These are phyloP conservation scores for Pleurozium schreberi DNA, from an alignment of 225 moss, liverwort and hornwort genomes.

Conservation along the genomic window DNA sequence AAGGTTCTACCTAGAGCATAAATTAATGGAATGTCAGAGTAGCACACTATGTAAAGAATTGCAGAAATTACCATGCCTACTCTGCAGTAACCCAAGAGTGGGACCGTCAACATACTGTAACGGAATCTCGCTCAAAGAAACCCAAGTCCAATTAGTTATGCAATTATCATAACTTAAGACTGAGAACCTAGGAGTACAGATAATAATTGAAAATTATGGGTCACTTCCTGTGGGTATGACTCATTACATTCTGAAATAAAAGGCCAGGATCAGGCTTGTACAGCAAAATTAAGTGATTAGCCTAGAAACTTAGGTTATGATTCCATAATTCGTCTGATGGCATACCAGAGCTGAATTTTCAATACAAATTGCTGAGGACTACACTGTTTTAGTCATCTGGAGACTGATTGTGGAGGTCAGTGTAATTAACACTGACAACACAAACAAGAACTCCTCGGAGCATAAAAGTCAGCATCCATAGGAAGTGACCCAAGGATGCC, in stretches of 20 bases:
- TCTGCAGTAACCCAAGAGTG: constrained; percentile 10
- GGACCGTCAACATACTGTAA: background rate
- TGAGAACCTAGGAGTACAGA: background rate
- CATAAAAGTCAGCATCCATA: background rate
- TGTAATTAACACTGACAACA: background rate
- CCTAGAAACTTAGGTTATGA: background rate
- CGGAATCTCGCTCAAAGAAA: background rate
- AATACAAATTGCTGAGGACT: background rate
- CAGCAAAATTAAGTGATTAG: background rate
- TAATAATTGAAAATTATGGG: background rate
- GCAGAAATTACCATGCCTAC: background rate
- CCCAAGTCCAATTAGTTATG: background rate
- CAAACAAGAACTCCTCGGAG: background rate
- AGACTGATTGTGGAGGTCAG: background rate
- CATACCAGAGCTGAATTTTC: background rate
- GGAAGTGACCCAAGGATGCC: background rate
- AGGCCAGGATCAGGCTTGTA: background rate
- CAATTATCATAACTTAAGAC: background rate
- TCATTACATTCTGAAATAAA: background rate
- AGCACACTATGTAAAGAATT: background rate
- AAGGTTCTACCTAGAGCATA: background rate
- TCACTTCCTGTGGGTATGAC: background rate
- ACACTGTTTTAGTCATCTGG: background rate
- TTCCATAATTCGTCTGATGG: background rate
- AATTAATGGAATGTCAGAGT: background rate